Conservation (phyloP, 1,284 basidiomycete genomes). For the Tetrapyrgos nigripes region DNA sequence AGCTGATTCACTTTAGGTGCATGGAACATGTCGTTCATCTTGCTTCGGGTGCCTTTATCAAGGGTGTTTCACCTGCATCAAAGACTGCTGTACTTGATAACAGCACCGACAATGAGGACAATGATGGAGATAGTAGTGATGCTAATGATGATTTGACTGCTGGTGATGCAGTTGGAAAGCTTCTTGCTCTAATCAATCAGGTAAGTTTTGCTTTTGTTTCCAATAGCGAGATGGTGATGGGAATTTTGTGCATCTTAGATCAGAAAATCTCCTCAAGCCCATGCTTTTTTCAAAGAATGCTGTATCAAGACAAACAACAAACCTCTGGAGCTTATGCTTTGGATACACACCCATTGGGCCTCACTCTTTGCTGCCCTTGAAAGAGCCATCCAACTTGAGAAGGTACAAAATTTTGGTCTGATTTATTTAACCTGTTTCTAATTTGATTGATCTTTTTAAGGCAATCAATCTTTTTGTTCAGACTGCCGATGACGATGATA, state of each 20-base stretch:
- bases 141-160: slow-evolving; percentile 2
- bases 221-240: too few species aligned
- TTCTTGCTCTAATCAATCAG: slow-evolving; percentile 14
- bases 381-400: neutral
- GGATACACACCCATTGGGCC: slow-evolving; percentile 33
- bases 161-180: slow-evolving; percentile 15
- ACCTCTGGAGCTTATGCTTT: slow-evolving; percentile 26
- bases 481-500: slow-evolving; percentile 26
- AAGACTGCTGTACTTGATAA: slow-evolving; percentile 19
- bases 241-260: too few species aligned
- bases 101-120: slow-evolving; percentile 2
- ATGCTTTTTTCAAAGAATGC: slow-evolving; percentile 25
- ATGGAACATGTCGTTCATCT: slow-evolving; percentile 34
- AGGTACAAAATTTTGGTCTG: neutral
- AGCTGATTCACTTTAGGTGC: slow-evolving; percentile 18
- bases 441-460: slow-evolving; percentile 14
- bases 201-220: slow-evolving; percentile 2
- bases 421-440: too few species aligned
- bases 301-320: slow-evolving; percentile 22
- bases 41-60: slow-evolving; percentile 25
- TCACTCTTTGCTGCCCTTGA: slow-evolving; percentile 31
- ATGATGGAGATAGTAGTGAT: neutral
- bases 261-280: slow-evolving; percentile 29
- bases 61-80: slow-evolving; percentile 20
- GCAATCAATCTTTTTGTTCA: slow-evolving; percentile 27